phyloP scores from a whole-genome alignment of 164 flowering plant species.

The Santalum album region DNA sequence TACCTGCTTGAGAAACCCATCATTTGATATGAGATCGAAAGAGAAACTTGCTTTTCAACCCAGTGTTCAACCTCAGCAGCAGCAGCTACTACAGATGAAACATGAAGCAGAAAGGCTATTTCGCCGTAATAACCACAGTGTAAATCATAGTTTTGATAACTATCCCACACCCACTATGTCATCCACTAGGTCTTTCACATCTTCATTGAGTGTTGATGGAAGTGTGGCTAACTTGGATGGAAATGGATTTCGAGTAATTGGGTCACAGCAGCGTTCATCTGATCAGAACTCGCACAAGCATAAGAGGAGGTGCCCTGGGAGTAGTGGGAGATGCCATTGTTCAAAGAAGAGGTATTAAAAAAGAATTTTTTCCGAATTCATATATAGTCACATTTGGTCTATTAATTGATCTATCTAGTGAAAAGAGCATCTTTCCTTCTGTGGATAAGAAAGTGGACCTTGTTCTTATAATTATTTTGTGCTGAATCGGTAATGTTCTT shows the following conservation, averaged over 20 bases:
- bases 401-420: no score
- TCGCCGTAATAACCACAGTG: neutral
- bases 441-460: no score
- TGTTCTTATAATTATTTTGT: neutral
- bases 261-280: neutral
- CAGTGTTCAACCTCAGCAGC: constrained; percentile 3
- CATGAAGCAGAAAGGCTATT: no score
- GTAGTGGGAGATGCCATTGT: constrained; percentile 86
- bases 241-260: neutral
- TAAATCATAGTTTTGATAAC: neutral
- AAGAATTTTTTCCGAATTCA: neutral
- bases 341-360: constrained; percentile 92
- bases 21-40: neutral
- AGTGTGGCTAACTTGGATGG: neutral
- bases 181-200: neutral
- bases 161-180: neutral
- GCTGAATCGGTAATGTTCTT: neutral
- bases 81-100: neutral
- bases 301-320: constrained; percentile 70
- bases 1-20: neutral
- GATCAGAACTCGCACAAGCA: constrained; percentile 45
- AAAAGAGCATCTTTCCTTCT: no score
- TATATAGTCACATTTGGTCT: no score
- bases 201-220: neutral
- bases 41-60: neutral